Percentiles rank a stretch among this genome's conserved stretches.
Conservation (phyloP, 2,329 filamentous ascomycete species). For the Epichloe aotearoae region DNA sequence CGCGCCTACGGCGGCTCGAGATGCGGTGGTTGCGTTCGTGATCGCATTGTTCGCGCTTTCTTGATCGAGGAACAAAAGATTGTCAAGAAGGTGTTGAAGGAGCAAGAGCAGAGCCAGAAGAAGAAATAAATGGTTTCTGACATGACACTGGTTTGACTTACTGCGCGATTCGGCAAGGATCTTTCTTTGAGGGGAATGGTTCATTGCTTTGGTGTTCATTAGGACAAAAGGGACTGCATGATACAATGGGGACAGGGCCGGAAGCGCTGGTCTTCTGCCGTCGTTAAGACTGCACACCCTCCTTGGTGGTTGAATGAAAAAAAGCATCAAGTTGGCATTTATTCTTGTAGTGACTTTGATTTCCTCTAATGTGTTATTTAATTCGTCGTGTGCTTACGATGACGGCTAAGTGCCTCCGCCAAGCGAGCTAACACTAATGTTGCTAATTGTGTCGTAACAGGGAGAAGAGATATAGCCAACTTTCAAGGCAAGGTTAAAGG, state of each 20-base stretch:
- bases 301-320: conserved; percentile 33
- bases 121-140: conserved; percentile 52
- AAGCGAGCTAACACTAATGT: background rate
- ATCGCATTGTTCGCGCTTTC: conserved; percentile 96
- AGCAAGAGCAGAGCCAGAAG: conserved; percentile 67
- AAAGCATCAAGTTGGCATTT: conserved; percentile 24
- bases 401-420: background rate
- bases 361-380: background rate
- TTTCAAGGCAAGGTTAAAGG: too few species aligned
- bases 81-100: conserved; percentile 99
- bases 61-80: conserved; percentile 99
- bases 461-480: too few species aligned
- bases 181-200: conserved; percentile 23
- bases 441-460: background rate
- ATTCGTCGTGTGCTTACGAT: background rate
- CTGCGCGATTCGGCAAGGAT: conserved; percentile 23
- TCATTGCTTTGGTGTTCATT: conserved; percentile 42
- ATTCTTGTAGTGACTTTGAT: background rate
- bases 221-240: conserved; percentile 37
- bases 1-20: conserved; percentile 96
- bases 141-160: conserved; percentile 18
- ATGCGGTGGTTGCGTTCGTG: conserved; percentile 97
- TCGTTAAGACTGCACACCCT: conserved; percentile 29
- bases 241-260: conserved; percentile 24
- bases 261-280: conserved; percentile 31